Conservation (phyloP, 441 rosid species). For the Mallotus japonicus region DNA sequence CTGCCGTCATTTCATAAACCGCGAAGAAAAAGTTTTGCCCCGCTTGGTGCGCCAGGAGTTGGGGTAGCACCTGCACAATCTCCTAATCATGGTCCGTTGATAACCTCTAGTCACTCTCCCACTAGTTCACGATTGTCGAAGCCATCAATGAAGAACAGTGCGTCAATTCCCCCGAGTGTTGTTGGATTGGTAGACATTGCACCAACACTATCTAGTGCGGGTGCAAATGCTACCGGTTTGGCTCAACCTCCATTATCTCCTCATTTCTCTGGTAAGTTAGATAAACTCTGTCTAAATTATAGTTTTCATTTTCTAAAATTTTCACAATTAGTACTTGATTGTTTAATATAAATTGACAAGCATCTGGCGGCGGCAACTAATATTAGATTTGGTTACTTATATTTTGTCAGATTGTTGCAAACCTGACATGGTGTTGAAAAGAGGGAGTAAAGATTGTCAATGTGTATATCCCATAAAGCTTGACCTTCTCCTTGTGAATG, state of each 20-base stretch:
- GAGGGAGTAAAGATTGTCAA: slow-evolving; percentile 69
- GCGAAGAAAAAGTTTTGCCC: slow-evolving; percentile 41
- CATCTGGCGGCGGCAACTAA: too few relatives aligned
- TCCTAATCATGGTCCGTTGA: slow-evolving; percentile 54
- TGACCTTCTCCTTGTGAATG: slow-evolving; percentile 83
- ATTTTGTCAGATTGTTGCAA: slow-evolving; percentile 77
- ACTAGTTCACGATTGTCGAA: slow-evolving; percentile 57
- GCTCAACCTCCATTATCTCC: slow-evolving; percentile 86
- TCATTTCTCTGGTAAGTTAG: slow-evolving; percentile 47
- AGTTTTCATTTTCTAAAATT: background rate
- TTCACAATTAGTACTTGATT: background rate
- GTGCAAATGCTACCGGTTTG: slow-evolving; percentile 52
- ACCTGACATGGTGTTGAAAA: slow-evolving; percentile 67
- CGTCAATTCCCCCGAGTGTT: slow-evolving; percentile 48
- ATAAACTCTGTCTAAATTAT: slow-evolving; percentile 10
- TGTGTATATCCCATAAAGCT: slow-evolving; percentile 95
- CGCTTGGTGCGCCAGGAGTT: slow-evolving; percentile 35
- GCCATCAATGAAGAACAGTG: slow-evolving; percentile 54
- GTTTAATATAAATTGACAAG: background rate
- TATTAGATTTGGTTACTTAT: slow-evolving; percentile 20
- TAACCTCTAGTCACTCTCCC: slow-evolving; percentile 58
- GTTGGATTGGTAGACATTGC: slow-evolving; percentile 62
- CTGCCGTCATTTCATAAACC: slow-evolving; percentile 41
- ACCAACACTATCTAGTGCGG: slow-evolving; percentile 55
- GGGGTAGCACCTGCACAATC: slow-evolving; percentile 46